Evolutionary conservation across 495 filamentous ascomycete species (phyloP).

Genomic region (Cladorrhinum samala): DNA sequence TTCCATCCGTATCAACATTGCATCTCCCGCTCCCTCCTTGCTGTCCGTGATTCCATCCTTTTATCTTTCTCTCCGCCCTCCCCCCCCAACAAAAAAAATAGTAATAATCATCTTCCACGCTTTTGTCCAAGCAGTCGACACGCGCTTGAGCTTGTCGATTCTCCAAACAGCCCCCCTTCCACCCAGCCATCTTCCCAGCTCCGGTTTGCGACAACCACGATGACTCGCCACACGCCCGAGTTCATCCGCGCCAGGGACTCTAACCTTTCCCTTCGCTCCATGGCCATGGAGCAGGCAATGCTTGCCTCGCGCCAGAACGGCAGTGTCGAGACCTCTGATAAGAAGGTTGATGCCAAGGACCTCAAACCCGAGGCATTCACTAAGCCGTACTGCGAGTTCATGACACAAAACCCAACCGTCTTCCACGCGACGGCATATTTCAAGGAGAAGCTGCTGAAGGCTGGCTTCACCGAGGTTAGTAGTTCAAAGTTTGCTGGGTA

Average conservation of each 20-base stretch:
- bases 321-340: slow-evolving; percentile 5
- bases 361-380: slow-evolving; percentile 58
- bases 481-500: too few species aligned
- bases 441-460: slow-evolving; percentile 58
- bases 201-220: too few species aligned
- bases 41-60: too few species aligned
- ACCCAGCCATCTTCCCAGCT: too few species aligned
- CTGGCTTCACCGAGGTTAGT: slow-evolving; percentile 62
- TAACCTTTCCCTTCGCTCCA: slow-evolving; percentile 34
- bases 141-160: not conserved
- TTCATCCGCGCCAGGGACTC: slow-evolving; percentile 36
- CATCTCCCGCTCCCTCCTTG: not conserved
- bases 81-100: not conserved
- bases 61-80: not conserved
- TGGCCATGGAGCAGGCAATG: slow-evolving; percentile 21
- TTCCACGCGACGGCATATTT: slow-evolving; percentile 82
- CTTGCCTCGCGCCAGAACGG: slow-evolving; percentile 12
- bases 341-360: slow-evolving; percentile 28
- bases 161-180: not conserved
- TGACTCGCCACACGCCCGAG: slow-evolving; percentile 38
- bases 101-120: too few species aligned
- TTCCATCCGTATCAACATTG: not conserved
- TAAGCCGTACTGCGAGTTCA: slow-evolving; percentile 80
- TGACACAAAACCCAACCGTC: slow-evolving; percentile 83
- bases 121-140: not conserved